These are phyloP conservation scores for Curvularia sp. DNA, from an alignment of 2,329 filamentous ascomycete species.

Conservation along the genomic window DNA sequence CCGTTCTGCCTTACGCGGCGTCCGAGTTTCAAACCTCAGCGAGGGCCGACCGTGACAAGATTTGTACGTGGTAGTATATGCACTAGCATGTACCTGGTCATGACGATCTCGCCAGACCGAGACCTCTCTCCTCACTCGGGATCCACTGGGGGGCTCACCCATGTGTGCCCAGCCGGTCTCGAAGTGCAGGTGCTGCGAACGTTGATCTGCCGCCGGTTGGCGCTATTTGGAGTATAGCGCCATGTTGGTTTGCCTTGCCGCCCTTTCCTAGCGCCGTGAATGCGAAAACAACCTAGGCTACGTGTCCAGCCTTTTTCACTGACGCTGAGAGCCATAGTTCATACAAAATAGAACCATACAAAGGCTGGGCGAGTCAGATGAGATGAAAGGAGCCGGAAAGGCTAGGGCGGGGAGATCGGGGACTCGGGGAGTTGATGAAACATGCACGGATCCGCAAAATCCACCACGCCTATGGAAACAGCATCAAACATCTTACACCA, in stretches of 20 bases:
- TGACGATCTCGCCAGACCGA: conserved; percentile 22
- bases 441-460: conserved; percentile 9
- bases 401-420: conserved; percentile 16
- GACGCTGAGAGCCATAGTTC: neutral
- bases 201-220: conserved; percentile 24
- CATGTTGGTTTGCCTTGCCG: neutral
- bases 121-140: conserved; percentile 10
- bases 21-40: conserved; percentile 22
- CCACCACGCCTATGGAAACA: conserved; percentile 7
- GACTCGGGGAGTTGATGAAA: conserved; percentile 26
- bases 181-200: conserved; percentile 7
- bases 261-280: neutral
- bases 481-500: neutral
- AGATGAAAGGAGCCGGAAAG: conserved; percentile 25
- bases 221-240: neutral
- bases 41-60: conserved; percentile 9
- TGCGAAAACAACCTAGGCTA: neutral
- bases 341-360: no score
- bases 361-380: conserved; percentile 5
- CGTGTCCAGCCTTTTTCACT: neutral
- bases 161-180: conserved; percentile 6
- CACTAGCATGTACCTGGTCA: neutral
- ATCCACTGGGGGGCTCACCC: conserved; percentile 13
- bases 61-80: neutral
- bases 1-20: conserved; percentile 13